These are phyloP conservation scores for Triadica sebifera DNA, from an alignment of 345 rosid genomes.

Conservation along the genomic window DNA sequence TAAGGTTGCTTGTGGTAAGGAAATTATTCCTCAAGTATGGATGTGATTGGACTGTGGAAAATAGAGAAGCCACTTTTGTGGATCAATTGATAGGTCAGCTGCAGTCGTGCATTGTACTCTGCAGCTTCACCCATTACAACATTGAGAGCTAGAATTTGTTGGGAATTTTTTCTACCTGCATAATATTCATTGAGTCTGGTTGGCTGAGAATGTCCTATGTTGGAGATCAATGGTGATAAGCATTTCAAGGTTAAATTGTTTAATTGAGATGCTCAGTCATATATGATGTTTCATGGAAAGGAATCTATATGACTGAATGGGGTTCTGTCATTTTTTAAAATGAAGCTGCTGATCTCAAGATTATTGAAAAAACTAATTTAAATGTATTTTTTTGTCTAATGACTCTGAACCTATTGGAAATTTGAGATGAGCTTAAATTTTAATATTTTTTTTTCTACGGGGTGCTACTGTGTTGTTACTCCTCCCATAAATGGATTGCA, in stretches of 20 bases:
- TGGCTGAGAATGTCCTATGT: not conserved
- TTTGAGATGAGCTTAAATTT: not conserved
- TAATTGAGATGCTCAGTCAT: not conserved
- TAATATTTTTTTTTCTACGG: not conserved
- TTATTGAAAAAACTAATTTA: not conserved
- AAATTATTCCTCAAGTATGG: not conserved
- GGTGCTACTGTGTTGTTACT: not conserved
- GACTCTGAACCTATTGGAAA: not conserved
- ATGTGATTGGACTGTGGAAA: not conserved
- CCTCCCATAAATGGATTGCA: not conserved
- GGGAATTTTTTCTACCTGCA: not conserved
- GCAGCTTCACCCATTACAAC: not conserved
- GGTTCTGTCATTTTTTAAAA: not conserved
- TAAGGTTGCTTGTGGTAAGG: not conserved
- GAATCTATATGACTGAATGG: not conserved
- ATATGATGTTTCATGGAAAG: not conserved
- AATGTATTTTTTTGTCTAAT: not conserved
- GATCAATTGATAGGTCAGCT: not conserved
- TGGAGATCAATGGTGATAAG: not conserved
- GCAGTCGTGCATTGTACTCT: not conserved
- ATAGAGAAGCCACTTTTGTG: not conserved
- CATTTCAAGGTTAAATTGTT: constrained; percentile 2
- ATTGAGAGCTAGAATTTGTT: not conserved
- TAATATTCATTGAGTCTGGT: not conserved
- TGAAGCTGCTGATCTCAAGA: not conserved